phyloP scores from a whole-genome alignment of 2,329 filamentous ascomycete genomes.

The Penicillium sclerotigenum region DNA sequence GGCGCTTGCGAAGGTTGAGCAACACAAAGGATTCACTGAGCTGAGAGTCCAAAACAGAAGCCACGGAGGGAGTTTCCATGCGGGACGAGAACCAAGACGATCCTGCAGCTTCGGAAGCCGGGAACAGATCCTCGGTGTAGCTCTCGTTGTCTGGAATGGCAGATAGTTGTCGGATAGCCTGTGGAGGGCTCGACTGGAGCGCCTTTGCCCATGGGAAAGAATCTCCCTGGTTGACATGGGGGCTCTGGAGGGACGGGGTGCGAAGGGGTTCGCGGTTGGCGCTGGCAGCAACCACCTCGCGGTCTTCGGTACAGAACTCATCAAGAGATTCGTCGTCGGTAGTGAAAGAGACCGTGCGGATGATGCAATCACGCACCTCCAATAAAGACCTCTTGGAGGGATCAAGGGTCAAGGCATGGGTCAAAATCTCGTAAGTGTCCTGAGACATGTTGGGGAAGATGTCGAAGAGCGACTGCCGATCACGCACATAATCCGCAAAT shows the following conservation, averaged over 20 bases:
- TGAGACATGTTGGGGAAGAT: slow-evolving; percentile 98
- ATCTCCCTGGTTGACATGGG: slow-evolving; percentile 69
- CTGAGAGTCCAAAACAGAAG: slow-evolving; percentile 79
- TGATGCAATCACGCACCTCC: slow-evolving; percentile 72
- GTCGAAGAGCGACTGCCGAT: slow-evolving; percentile 95
- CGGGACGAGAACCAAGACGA: slow-evolving; percentile 75
- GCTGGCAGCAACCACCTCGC: slow-evolving; percentile 69
- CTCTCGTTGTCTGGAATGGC: slow-evolving; percentile 75
- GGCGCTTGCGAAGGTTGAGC: slow-evolving; percentile 50
- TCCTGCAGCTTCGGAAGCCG: slow-evolving; percentile 64
- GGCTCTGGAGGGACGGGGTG: slow-evolving; percentile 90
- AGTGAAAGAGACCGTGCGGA: slow-evolving; percentile 83
- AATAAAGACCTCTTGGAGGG: slow-evolving; percentile 81
- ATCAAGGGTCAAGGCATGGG: slow-evolving; percentile 85
- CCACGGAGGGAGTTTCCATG: slow-evolving; percentile 73
- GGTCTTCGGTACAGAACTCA: slow-evolving; percentile 85
- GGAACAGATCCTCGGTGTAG: slow-evolving; percentile 82
- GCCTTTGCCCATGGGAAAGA: slow-evolving; percentile 96
- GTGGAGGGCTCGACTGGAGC: slow-evolving; percentile 70
- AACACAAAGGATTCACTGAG: slow-evolving; percentile 79
- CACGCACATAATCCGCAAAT: slow-evolving; percentile 87
- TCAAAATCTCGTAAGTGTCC: slow-evolving; percentile 92
- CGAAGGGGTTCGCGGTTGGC: slow-evolving; percentile 93
- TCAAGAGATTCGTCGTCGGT: slow-evolving; percentile 87
- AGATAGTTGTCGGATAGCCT: slow-evolving; percentile 76